These are phyloP conservation scores for Ajuga reptans DNA, from an alignment of 305 asterid genomes.

Conservation along the genomic window DNA sequence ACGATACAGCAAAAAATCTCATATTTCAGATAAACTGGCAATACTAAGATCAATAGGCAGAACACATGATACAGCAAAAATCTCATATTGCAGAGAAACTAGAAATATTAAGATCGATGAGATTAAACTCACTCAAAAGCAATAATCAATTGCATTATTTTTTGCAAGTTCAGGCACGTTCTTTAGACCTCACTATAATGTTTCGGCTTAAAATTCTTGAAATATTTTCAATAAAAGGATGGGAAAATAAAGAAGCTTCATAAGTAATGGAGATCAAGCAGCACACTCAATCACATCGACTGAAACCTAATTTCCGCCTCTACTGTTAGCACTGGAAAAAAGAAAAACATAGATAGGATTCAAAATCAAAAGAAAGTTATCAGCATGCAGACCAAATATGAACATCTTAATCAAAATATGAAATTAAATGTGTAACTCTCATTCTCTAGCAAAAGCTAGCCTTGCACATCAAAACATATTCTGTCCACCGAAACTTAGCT, in stretches of 20 bases:
- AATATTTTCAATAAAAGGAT: not conserved
- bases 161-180: not conserved
- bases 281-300: not conserved
- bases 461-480: too few relatives aligned
- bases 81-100: not conserved
- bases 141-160: not conserved
- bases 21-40: not conserved
- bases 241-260: not conserved
- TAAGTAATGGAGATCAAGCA: slow-evolving; percentile 8
- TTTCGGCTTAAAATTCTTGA: not conserved
- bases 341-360: not conserved
- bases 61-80: too few relatives aligned
- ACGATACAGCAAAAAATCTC: not conserved
- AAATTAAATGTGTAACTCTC: not conserved
- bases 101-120: too few relatives aligned
- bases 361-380: not conserved
- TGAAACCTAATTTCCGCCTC: not conserved
- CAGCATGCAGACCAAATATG: not conserved
- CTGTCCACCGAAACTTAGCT: too few relatives aligned
- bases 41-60: not conserved
- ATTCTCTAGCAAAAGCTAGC: not conserved
- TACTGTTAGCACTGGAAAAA: not conserved
- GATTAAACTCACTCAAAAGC: not conserved
- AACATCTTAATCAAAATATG: not conserved
- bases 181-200: not conserved